A percentile compares a stretch with the other conserved stretches of the same genome.
phyloP scores from a whole-genome alignment of 768 basidiomycete genomes.

The Tulasnella sp. region DNA sequence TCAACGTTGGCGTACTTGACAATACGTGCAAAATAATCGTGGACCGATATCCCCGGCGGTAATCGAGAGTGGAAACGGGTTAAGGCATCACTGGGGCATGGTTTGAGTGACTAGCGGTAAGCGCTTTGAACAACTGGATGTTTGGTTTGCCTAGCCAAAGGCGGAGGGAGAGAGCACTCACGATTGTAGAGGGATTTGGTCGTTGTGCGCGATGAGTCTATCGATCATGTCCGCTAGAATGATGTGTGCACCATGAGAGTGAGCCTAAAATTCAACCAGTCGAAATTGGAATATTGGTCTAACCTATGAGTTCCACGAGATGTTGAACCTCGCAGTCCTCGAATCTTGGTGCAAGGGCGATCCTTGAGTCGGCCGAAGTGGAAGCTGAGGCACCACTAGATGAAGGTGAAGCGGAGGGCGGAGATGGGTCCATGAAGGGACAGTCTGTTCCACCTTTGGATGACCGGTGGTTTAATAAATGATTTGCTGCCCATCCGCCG shows the following conservation, averaged over 20 bases:
- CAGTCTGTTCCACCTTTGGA: neutral
- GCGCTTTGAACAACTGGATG: constrained; percentile 26
- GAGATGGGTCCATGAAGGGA: constrained; percentile 4
- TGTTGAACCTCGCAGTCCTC: constrained; percentile 75
- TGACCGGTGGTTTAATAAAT: neutral
- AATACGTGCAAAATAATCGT: constrained; percentile 91
- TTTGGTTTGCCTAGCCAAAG: neutral
- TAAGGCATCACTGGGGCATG: constrained; percentile 60
- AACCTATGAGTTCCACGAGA: constrained; percentile 85
- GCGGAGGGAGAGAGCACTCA: constrained; percentile 35
- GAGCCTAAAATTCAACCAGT: constrained; percentile 24
- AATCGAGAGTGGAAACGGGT: constrained; percentile 96
- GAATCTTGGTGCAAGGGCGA: constrained; percentile 61
- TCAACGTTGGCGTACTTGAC: constrained; percentile 94
- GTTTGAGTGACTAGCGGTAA: constrained; percentile 19
- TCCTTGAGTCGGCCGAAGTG: constrained; percentile 10
- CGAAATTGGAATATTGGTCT: constrained; percentile 23
- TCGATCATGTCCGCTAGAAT: constrained; percentile 89
- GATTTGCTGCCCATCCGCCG: constrained; percentile 8
- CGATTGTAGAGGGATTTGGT: constrained; percentile 85
- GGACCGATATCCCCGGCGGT: constrained; percentile 75
- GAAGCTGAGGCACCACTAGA: neutral
- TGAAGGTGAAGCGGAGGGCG: neutral
- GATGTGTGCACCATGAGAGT: constrained; percentile 15
- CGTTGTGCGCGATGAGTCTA: constrained; percentile 91